phyloP scores from a whole-genome alignment of 192 early-diverging fungal genomes.

The Backusella mclennaniae region DNA sequence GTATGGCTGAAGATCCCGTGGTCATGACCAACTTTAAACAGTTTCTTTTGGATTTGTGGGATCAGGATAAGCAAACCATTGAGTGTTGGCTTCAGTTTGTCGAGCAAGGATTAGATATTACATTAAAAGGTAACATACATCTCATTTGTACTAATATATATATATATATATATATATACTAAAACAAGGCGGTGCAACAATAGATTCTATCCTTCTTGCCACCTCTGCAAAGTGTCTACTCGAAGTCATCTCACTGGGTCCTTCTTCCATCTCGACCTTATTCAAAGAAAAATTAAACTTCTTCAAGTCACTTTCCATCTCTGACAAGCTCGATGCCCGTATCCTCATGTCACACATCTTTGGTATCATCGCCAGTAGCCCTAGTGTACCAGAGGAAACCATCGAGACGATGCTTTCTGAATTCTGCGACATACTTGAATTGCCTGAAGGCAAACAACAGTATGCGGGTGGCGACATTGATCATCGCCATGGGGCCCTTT shows the following conservation, averaged over 20 bases:
- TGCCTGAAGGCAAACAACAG: constrained; percentile 19
- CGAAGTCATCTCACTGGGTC: constrained; percentile 69
- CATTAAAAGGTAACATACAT: constrained; percentile 39
- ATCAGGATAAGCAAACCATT: constrained; percentile 38
- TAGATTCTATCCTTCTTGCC: constrained; percentile 62
- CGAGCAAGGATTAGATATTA: constrained; percentile 53
- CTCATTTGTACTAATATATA: too few species aligned
- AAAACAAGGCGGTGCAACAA: neutral
- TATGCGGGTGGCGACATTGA: constrained; percentile 39
- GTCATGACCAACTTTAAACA: constrained; percentile 37
- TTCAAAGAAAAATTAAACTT: constrained; percentile 9
- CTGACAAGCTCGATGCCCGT: constrained; percentile 63
- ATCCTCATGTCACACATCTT: constrained; percentile 65
- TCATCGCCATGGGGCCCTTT: constrained; percentile 60
- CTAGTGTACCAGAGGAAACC: constrained; percentile 12
- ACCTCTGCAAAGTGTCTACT: constrained; percentile 62
- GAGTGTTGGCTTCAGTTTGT: constrained; percentile 55
- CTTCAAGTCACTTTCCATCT: constrained; percentile 53
- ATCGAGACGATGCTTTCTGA: constrained; percentile 20
- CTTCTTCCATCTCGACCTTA: constrained; percentile 50
- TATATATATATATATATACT: neutral
- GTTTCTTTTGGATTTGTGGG: constrained; percentile 30
- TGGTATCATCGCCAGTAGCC: constrained; percentile 67
- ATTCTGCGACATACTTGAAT: constrained; percentile 19
- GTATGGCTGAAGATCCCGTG: constrained; percentile 44